Percentiles rank a stretch among this genome's conserved stretches.
These are phyloP conservation scores for Neurospora sp. DNA, from an alignment of 495 filamentous ascomycete species.

Conservation along the genomic window DNA sequence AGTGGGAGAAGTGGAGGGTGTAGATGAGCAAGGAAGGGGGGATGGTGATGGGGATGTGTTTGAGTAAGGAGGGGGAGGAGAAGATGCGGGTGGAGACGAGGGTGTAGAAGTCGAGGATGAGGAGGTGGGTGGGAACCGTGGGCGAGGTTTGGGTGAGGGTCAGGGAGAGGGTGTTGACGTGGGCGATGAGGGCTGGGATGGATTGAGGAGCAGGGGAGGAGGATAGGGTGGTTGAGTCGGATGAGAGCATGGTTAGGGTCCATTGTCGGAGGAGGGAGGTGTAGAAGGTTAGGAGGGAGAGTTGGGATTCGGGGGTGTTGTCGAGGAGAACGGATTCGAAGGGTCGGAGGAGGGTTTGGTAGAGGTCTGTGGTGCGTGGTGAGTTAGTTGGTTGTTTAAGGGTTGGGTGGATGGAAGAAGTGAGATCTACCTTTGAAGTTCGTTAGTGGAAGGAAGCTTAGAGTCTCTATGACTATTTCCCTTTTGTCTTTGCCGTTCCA, in stretches of 20 bases:
- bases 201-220: slow-evolving; percentile 15
- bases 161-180: slow-evolving; percentile 53
- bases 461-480: slow-evolving; percentile 52
- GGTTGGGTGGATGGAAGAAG: neutral
- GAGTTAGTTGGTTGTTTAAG: neutral
- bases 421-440: slow-evolving; percentile 42
- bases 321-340: slow-evolving; percentile 52
- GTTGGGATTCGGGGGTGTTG: slow-evolving; percentile 37
- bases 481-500: slow-evolving; percentile 60
- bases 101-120: slow-evolving; percentile 65
- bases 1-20: slow-evolving; percentile 53
- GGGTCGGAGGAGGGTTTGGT: slow-evolving; percentile 38
- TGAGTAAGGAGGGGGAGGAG: slow-evolving; percentile 39
- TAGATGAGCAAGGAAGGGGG: slow-evolving; percentile 64
- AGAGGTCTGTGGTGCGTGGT: slow-evolving; percentile 45
- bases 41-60: slow-evolving; percentile 49
- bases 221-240: slow-evolving; percentile 7
- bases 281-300: slow-evolving; percentile 58
- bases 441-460: slow-evolving; percentile 52
- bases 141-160: slow-evolving; percentile 46
- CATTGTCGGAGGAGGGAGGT: slow-evolving; percentile 60
- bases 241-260: slow-evolving; percentile 38
- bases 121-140: slow-evolving; percentile 28
- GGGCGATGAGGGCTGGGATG: slow-evolving; percentile 39
- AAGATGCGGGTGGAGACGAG: slow-evolving; percentile 40